Conservation (phyloP, 106 monocot genomes). For the Agapanthus africanus region DNA sequence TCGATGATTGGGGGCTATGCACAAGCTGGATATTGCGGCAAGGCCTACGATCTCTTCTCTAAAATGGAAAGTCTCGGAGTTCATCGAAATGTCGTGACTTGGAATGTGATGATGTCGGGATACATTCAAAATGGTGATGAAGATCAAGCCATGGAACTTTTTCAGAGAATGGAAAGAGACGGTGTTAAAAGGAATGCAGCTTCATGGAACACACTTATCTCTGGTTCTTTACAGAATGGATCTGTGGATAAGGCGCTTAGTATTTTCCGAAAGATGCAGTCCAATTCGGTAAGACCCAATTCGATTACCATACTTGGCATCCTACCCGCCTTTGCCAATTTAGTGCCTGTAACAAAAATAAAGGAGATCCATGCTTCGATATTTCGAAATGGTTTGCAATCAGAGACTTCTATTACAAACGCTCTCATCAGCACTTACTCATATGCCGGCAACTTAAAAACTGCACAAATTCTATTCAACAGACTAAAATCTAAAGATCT, state of each 20-base stretch:
- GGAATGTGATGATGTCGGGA: conserved; percentile 88
- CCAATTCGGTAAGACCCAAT: conserved; percentile 39
- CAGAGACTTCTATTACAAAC: conserved; percentile 44
- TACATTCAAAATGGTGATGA: conserved; percentile 78
- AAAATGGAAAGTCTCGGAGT: conserved; percentile 65
- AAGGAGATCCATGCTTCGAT: conserved; percentile 78
- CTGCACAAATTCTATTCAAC: conserved; percentile 48
- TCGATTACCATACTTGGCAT: conserved; percentile 62
- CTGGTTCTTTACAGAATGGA: conserved; percentile 66
- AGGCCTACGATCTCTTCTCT: conserved; percentile 68
- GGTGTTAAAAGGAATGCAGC: conserved; percentile 56
- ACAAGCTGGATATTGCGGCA: conserved; percentile 67
- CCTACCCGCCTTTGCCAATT: conserved; percentile 60
- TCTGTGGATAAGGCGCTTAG: conserved; percentile 39
- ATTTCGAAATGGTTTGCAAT: conserved; percentile 31
- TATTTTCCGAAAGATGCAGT: conserved; percentile 70
- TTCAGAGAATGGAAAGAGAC: conserved; percentile 63
- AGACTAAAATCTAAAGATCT: conserved; percentile 29
- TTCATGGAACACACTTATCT: conserved; percentile 84
- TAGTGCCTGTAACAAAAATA: conserved; percentile 54
- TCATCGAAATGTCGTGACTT: conserved; percentile 62
- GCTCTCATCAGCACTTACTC: conserved; percentile 58
- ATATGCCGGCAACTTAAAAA: conserved; percentile 52
- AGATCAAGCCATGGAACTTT: conserved; percentile 76
- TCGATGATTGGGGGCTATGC: conserved; percentile 80